Percentiles rank a stretch among this genome's conserved stretches.
Evolutionary conservation across 148 eudicot genomes (phyloP).

Genomic region (Rhododendron mucronatum): DNA sequence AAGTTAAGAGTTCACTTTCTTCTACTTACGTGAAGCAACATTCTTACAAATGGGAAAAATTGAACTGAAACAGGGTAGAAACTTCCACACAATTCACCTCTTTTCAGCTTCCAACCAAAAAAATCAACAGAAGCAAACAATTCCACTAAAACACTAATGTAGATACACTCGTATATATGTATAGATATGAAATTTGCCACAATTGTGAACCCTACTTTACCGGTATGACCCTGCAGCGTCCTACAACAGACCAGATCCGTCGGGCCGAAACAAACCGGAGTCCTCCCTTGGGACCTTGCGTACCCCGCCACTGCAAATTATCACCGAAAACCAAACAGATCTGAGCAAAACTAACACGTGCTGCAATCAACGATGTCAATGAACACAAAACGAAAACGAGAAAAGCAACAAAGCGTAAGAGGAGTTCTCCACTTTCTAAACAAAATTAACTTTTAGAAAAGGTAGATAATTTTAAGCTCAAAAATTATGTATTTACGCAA

Average conservation of each 20-base stretch:
- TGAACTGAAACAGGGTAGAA: neutral
- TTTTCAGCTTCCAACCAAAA: neutral
- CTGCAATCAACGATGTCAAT: neutral
- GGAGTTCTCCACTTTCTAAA: neutral
- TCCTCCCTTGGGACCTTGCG: slow-evolving; percentile 76
- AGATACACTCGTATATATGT: neutral
- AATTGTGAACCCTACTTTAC: slow-evolving; percentile 56
- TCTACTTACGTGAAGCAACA: neutral
- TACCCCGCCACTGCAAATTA: slow-evolving; percentile 58
- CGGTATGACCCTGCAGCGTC: slow-evolving; percentile 88
- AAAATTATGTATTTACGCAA: no score
- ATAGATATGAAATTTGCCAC: neutral
- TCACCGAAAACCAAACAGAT: slow-evolving; percentile 3
- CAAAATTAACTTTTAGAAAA: no score
- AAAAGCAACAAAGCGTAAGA: neutral
- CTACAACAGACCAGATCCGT: slow-evolving; percentile 96
- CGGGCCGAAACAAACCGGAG: slow-evolving; percentile 69
- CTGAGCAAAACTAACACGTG: slow-evolving; percentile 2
- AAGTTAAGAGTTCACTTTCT: neutral
- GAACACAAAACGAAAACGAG: neutral
- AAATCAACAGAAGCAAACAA: neutral
- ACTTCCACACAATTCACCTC: neutral
- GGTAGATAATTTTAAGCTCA: no score
- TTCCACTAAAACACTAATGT: neutral
- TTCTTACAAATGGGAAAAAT: neutral